Evolutionary conservation across 352 stramenopile genomes (phyloP), one percentile per base, ranked within the genome.

Genomic region (Lagenidium sp.): DNA sequence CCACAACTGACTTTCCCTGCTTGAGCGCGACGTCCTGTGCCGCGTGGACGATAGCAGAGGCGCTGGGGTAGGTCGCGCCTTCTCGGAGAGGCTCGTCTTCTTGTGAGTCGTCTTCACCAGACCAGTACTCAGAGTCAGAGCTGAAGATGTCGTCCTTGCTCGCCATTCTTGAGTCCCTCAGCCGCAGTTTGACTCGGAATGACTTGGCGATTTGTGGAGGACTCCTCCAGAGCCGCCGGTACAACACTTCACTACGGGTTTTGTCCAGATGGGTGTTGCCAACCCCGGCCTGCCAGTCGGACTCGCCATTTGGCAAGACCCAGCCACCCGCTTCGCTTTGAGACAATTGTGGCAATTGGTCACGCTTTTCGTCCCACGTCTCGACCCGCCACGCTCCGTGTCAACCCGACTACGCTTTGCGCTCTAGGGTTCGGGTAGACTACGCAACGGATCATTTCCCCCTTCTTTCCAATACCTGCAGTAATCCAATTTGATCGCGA

Each of bases 81-180:
- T 20, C 41, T 5, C 19, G 2, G 12, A 39, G 12, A 6, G 3
- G 4, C 7, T 19, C n/a, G 18, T 6, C n/a, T 8, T 22, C n/a
- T 4, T 13, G 28, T 13, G 37, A 22, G 24, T 4, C 18, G 6
- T 46, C 41, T 4, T 29, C 29, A 4, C 30, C 41, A n/a, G 41
- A 47, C 41, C 41, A 47, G 6, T 22, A 6, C 41, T 47, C 41
- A 4, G 41, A 47, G 30, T 47, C 41, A 3, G 41, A 47, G 30
- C 41, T 39, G 4, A 18, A 13, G 15, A 16, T 19, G 25, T 25
- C 26, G 23, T 25, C 40, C 28, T 47, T 21, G 7, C 28, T 13
- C 15, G 8, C 28, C 11, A 39, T 18, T 49, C 42, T 22, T 41
- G 37, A 3, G 41, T 20, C 41, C 41, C 41, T 47, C 41, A 47